phyloP scores from a whole-genome alignment of 306 rosid species.

The Bauhinia variegata region DNA sequence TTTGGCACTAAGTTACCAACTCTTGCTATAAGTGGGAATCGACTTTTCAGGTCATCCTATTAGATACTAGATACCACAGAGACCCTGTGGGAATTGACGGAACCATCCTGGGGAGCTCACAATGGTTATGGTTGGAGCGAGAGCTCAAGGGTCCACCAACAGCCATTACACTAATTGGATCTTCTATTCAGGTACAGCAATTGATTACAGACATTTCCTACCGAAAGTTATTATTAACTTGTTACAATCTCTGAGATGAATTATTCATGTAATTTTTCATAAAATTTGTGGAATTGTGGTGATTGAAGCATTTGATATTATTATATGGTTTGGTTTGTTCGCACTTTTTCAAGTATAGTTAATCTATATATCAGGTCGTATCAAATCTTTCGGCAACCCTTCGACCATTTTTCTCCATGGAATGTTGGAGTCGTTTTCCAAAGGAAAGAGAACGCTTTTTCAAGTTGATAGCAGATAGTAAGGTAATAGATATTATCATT shows the following conservation, averaged over 20 bases:
- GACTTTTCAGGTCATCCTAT: slow-evolving; percentile 46
- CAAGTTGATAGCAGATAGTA: slow-evolving; percentile 67
- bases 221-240: background rate
- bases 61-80: slow-evolving; percentile 88
- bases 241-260: slow-evolving; percentile 7
- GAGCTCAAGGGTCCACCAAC: slow-evolving; percentile 68
- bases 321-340: slow-evolving; percentile 3
- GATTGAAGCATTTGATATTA: too few relatives aligned
- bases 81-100: slow-evolving; percentile 78
- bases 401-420: slow-evolving; percentile 60
- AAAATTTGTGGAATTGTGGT: slow-evolving; percentile 10
- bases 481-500: slow-evolving; percentile 43
- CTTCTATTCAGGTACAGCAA: slow-evolving; percentile 74
- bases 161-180: slow-evolving; percentile 69
- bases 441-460: slow-evolving; percentile 76
- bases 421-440: slow-evolving; percentile 87
- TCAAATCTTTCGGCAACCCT: slow-evolving; percentile 77
- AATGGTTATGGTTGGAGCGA: slow-evolving; percentile 78
- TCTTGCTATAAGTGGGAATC: slow-evolving; percentile 11
- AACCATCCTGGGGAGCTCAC: slow-evolving; percentile 69
- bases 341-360: slow-evolving; percentile 10
- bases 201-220: background rate
- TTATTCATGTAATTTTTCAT: slow-evolving; percentile 9
- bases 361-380: slow-evolving; percentile 61
- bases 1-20: slow-evolving; percentile 25